Conservation (phyloP, 306 rosid genomes). For the Betula pendula region DNA sequence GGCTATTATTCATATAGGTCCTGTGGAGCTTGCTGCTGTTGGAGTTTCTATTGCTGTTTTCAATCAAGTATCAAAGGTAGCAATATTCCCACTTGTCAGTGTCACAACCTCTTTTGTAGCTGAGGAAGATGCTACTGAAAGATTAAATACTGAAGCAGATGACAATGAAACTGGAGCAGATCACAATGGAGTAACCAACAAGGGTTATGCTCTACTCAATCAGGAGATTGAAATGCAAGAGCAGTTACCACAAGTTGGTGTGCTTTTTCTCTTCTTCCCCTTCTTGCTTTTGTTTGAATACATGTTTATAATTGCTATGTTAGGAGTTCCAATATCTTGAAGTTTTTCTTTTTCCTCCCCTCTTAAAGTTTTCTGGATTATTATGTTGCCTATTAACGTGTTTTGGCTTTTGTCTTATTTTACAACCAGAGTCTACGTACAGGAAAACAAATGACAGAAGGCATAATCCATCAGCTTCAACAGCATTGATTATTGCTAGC, state of each 20-base stretch:
- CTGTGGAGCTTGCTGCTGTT: slow-evolving; percentile 96
- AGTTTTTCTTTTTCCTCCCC: not conserved
- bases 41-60: slow-evolving; percentile 96
- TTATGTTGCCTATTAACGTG: slow-evolving; percentile 12
- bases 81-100: slow-evolving; percentile 91
- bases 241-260: slow-evolving; percentile 59
- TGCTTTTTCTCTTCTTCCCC: not conserved
- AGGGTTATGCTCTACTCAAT: slow-evolving; percentile 19
- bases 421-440: slow-evolving; percentile 32
- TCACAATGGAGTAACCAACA: slow-evolving; percentile 16
- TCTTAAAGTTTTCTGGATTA: not conserved
- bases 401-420: slow-evolving; percentile 1
- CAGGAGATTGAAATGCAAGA: slow-evolving; percentile 36
- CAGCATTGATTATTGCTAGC: slow-evolving; percentile 83
- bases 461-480: slow-evolving; percentile 88
- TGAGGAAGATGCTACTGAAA: slow-evolving; percentile 69
- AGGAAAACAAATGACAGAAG: slow-evolving; percentile 48
- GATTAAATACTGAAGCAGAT: slow-evolving; percentile 32
- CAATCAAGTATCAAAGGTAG: slow-evolving; percentile 86
- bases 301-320: not conserved
- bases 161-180: slow-evolving; percentile 36
- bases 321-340: not conserved
- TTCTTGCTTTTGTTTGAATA: not conserved
- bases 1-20: slow-evolving; percentile 43
- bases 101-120: slow-evolving; percentile 95